phyloP scores from a whole-genome alignment of 176 grass and related monocot species.

The Musa schizocarpa region DNA sequence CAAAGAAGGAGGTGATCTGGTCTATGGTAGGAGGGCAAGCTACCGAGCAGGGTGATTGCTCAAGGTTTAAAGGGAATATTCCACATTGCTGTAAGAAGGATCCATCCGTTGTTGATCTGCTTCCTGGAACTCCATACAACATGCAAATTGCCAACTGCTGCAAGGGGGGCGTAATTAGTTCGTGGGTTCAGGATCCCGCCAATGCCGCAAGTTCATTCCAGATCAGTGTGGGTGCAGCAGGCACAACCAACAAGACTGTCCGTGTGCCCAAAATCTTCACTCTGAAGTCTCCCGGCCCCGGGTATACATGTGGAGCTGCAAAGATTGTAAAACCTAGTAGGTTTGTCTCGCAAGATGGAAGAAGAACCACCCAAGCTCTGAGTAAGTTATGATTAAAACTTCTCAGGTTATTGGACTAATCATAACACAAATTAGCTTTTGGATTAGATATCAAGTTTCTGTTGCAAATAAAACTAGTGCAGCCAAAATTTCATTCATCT shows the following conservation, averaged over 20 bases:
- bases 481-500: too few relatives aligned
- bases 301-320: conserved; percentile 15
- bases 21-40: conserved; percentile 16
- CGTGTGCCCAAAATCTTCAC: conserved; percentile 12
- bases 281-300: conserved; percentile 8
- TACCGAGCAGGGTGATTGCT: conserved; percentile 23
- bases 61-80: conserved; percentile 20
- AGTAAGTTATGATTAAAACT: conserved; percentile 4
- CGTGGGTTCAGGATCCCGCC: conserved; percentile 15
- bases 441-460: too few relatives aligned
- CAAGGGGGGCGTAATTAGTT: conserved; percentile 17
- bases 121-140: conserved; percentile 21
- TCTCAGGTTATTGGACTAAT: background rate
- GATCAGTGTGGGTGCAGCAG: conserved; percentile 12
- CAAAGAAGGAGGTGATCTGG: conserved; percentile 22
- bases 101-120: conserved; percentile 9
- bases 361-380: conserved; percentile 18
- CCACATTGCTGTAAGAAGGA: conserved; percentile 16
- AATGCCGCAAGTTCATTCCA: conserved; percentile 23
- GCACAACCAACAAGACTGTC: conserved; percentile 8
- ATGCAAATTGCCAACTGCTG: conserved; percentile 21
- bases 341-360: conserved; percentile 8
- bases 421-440: too few relatives aligned
- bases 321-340: background rate
- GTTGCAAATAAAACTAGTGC: too few relatives aligned